Evolutionary conservation across 345 rosid species (phyloP).

Genomic region (Pistacia atlantica): DNA sequence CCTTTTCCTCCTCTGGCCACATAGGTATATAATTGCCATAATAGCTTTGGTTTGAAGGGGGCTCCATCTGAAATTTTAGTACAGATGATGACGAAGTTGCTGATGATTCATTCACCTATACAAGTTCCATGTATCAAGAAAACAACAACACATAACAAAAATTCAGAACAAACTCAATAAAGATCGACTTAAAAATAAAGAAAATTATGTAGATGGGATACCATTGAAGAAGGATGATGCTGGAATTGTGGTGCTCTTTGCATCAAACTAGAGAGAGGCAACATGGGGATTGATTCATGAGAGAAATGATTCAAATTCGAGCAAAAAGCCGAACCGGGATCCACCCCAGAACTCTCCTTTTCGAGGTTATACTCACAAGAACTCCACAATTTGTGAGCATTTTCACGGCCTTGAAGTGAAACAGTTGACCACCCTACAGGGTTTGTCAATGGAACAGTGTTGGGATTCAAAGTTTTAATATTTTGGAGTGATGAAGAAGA

Average conservation of each 20-base stretch:
- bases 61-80: conserved; percentile 52
- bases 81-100: conserved; percentile 41
- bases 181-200: not conserved
- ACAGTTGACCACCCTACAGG: conserved; percentile 21
- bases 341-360: conserved; percentile 34
- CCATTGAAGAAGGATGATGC: conserved; percentile 41
- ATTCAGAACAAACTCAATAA: not conserved
- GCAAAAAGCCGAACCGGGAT: conserved; percentile 29
- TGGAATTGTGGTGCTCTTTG: conserved; percentile 35
- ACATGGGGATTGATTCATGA: conserved; percentile 33
- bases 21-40: conserved; percentile 31
- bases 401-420: conserved; percentile 24
- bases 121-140: conserved; percentile 3
- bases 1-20: conserved; percentile 54
- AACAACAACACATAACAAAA: not conserved
- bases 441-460: conserved; percentile 31
- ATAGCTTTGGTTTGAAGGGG: conserved; percentile 80
- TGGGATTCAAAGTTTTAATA: conserved; percentile 20
- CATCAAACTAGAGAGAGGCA: conserved; percentile 38
- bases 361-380: conserved; percentile 27
- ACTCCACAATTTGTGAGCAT: conserved; percentile 28
- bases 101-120: conserved; percentile 52
- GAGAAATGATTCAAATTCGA: conserved; percentile 24
- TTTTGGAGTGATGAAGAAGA: conserved; percentile 19
- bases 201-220: conserved; percentile 6